Conservation (phyloP, 208 protist genomes). For the Phytomonas sp. region DNA sequence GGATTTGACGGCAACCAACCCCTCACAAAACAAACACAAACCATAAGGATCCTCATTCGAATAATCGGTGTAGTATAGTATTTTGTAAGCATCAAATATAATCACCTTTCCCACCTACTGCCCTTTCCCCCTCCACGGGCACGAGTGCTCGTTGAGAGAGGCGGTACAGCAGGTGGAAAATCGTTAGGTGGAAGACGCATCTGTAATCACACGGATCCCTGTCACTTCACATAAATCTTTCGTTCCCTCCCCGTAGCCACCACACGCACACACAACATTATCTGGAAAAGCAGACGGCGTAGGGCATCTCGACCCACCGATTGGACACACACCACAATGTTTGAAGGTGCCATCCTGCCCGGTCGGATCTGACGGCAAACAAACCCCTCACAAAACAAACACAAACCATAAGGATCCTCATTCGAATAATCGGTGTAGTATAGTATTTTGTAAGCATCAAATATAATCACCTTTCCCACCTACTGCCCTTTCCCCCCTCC, state of each 20-base stretch:
- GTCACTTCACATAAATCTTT: too few species aligned
- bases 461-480: neutral
- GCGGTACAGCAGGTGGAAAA: neutral
- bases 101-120: neutral
- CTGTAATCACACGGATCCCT: too few species aligned
- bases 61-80: neutral
- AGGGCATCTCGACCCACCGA: too few species aligned
- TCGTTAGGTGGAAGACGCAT: neutral
- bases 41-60: neutral
- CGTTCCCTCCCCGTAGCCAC: too few species aligned
- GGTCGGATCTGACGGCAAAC: too few species aligned
- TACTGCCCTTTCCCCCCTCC: neutral
- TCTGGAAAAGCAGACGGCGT: too few species aligned
- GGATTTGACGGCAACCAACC: neutral
- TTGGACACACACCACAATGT: too few species aligned
- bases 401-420: neutral
- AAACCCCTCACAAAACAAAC: neutral
- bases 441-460: neutral
- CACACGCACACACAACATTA: too few species aligned
- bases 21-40: neutral
- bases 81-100: neutral
- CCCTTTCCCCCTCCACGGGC: neutral
- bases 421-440: neutral
- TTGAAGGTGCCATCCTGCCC: too few species aligned
- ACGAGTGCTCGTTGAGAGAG: neutral